Evolutionary conservation across 2,329 filamentous ascomycete species (phyloP).

Genomic region (Curvularia sp.): DNA sequence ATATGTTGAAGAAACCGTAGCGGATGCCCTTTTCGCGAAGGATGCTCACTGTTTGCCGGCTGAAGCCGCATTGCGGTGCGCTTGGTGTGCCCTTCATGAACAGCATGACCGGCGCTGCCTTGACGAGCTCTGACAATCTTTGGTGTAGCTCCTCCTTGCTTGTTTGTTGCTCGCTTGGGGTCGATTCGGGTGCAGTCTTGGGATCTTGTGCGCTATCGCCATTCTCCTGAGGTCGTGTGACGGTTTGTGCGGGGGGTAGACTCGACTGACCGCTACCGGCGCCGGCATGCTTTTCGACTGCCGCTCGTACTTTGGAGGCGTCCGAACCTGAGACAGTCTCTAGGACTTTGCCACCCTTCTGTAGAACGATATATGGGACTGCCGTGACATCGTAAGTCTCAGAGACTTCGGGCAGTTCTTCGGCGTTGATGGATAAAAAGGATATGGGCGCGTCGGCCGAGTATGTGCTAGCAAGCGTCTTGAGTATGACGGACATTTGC

Average conservation of each 20-base stretch:
- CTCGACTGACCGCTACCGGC: slow-evolving; percentile 51
- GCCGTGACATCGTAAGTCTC: slow-evolving; percentile 94
- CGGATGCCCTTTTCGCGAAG: slow-evolving; percentile 89
- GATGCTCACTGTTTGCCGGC: slow-evolving; percentile 83
- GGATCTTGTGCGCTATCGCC: slow-evolving; percentile 49
- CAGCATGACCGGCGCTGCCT: slow-evolving; percentile 95
- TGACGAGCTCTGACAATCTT: slow-evolving; percentile 82
- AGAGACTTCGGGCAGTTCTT: slow-evolving; percentile 89
- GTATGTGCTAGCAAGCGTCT: slow-evolving; percentile 86
- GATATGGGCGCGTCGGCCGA: slow-evolving; percentile 73
- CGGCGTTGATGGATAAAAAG: slow-evolving; percentile 92
- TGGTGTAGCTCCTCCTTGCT: slow-evolving; percentile 84
- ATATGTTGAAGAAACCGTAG: slow-evolving; percentile 98
- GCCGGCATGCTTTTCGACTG: slow-evolving; percentile 82
- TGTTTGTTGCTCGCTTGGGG: slow-evolving; percentile 49
- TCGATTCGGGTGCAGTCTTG: slow-evolving; percentile 57
- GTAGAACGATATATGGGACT: slow-evolving; percentile 88
- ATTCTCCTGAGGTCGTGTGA: slow-evolving; percentile 55
- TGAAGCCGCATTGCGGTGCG: slow-evolving; percentile 90
- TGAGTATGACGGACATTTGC: slow-evolving; percentile 88
- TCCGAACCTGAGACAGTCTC: slow-evolving; percentile 91
- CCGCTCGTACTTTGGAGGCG: slow-evolving; percentile 80
- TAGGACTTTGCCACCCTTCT: slow-evolving; percentile 76
- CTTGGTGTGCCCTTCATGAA: slow-evolving; percentile 98
- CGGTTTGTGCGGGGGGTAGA: slow-evolving; percentile 54